These are phyloP conservation scores for Pontederia crassipes DNA, from an alignment of 176 grass and related monocot species.

Conservation along the genomic window DNA sequence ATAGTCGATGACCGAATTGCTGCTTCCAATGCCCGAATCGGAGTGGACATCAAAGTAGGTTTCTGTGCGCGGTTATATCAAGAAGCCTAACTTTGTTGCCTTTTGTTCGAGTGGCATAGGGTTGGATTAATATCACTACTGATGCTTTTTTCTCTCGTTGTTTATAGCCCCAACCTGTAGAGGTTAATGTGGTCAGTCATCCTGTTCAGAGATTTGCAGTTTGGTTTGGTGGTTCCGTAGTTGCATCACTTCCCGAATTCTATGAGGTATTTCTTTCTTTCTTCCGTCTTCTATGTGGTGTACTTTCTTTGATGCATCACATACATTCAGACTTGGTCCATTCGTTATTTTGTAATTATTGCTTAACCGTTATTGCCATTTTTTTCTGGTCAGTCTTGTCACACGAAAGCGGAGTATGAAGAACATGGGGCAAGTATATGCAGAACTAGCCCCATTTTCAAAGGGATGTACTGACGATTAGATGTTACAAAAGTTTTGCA, in stretches of 20 bases:
- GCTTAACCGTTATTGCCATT: not conserved
- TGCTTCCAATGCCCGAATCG: slow-evolving; percentile 55
- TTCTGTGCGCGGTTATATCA: not conserved
- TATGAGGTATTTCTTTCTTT: slow-evolving; percentile 38
- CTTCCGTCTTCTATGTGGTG: not conserved
- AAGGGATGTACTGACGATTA: slow-evolving; percentile 81
- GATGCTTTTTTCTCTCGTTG: slow-evolving; percentile 3
- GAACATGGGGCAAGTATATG: slow-evolving; percentile 96
- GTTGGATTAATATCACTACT: not conserved
- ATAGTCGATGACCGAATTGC: slow-evolving; percentile 85
- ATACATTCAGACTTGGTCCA: not conserved
- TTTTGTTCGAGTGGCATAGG: not conserved
- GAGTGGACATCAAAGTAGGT: slow-evolving; percentile 79
- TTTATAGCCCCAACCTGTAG: slow-evolving; percentile 61
- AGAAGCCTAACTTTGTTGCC: slow-evolving; percentile 8
- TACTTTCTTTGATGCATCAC: not conserved
- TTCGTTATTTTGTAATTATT: not conserved
- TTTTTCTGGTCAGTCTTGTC: slow-evolving; percentile 46
- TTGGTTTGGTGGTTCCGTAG: slow-evolving; percentile 97
- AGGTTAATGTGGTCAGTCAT: slow-evolving; percentile 90
- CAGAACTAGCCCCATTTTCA: slow-evolving; percentile 89
- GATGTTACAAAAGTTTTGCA: too few species aligned
- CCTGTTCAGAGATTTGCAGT: slow-evolving; percentile 83
- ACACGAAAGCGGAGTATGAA: slow-evolving; percentile 95
- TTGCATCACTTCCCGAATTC: slow-evolving; percentile 91